Evolutionary conservation across 352 stramenopile species (phyloP).

Genomic region (Phytophthora foliorum): DNA sequence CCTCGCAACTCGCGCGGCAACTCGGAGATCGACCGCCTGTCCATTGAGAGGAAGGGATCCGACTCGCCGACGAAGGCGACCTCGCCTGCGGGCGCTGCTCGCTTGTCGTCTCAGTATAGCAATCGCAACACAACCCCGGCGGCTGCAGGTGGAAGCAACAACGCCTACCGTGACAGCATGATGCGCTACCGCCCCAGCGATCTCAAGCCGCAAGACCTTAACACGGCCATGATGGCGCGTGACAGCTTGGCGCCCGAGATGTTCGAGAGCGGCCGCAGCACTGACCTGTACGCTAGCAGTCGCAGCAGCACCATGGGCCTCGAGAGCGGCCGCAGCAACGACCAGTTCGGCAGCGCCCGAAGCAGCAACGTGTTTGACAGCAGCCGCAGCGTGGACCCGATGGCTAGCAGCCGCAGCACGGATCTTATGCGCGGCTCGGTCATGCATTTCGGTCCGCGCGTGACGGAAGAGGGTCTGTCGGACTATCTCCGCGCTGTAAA

Average conservation of each 20-base stretch:
- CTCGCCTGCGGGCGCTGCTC: conserved; percentile 18
- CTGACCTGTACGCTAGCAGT: conserved; percentile 33
- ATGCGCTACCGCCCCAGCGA: conserved; percentile 79
- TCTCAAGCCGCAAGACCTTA: conserved; percentile 58
- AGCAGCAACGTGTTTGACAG: conserved; percentile 37
- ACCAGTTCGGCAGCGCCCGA: conserved; percentile 25
- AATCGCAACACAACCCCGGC: too few species aligned
- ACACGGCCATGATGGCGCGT: conserved; percentile 53
- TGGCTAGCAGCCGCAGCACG: conserved; percentile 34
- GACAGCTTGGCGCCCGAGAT: conserved; percentile 64
- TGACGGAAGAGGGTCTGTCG: conserved; percentile 67
- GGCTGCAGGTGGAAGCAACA: conserved; percentile 13
- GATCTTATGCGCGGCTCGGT: conserved; percentile 52
- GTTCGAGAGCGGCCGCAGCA: conserved; percentile 29
- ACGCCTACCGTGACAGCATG: conserved; percentile 70
- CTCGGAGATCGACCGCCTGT: conserved; percentile 50
- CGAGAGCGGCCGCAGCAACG: conserved; percentile 27
- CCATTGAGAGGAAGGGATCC: conserved; percentile 39
- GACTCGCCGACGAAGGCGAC: conserved; percentile 19
- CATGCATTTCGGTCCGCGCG: conserved; percentile 56
- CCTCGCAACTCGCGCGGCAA: conserved; percentile 43
- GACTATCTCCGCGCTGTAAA: conserved; percentile 74
- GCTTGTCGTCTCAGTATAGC: conserved; percentile 1
- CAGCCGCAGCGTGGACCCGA: conserved; percentile 27
- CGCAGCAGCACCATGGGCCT: conserved; percentile 36